Conservation (phyloP, 2,329 filamentous ascomycete genomes). For the Arthrobotrys sphaeroides region DNA sequence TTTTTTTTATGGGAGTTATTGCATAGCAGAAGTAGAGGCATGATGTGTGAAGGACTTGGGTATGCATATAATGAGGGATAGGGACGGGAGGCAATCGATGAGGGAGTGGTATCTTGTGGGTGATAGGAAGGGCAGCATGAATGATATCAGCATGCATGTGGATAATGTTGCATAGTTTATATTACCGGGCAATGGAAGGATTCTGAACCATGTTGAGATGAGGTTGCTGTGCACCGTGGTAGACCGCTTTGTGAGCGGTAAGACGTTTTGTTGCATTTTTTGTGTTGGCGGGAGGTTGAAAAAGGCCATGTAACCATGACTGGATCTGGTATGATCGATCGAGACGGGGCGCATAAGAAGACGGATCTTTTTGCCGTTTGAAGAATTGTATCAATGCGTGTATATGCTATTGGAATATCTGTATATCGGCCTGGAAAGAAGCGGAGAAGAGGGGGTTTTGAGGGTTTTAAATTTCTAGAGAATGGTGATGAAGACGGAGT, state of each 20-base stretch:
- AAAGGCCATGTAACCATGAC: neutral
- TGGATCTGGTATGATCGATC: neutral
- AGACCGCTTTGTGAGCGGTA: conserved; percentile 34
- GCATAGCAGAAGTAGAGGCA: neutral
- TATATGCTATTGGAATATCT: too few relatives aligned
- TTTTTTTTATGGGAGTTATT: neutral
- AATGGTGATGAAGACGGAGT: neutral
- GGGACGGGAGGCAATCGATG: neutral
- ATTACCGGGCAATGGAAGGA: conserved; percentile 32
- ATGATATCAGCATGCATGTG: conserved; percentile 32
- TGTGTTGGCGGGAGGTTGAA: neutral
- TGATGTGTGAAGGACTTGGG: too few relatives aligned
- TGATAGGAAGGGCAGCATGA: conserved; percentile 28
- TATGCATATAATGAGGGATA: neutral
- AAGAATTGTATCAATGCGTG: too few relatives aligned
- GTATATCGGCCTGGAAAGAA: neutral
- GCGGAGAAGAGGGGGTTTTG: neutral
- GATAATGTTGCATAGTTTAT: conserved; percentile 40
- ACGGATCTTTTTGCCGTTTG: too few relatives aligned
- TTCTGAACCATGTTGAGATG: conserved; percentile 33
- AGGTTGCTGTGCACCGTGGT: conserved; percentile 19
- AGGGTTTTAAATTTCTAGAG: neutral
- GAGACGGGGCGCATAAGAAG: too few relatives aligned
- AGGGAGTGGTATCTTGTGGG: conserved; percentile 1
- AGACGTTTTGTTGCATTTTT: conserved; percentile 12